Conservation (phyloP, 129 eudicot genomes). For the Saposhnikovia divaricata region DNA sequence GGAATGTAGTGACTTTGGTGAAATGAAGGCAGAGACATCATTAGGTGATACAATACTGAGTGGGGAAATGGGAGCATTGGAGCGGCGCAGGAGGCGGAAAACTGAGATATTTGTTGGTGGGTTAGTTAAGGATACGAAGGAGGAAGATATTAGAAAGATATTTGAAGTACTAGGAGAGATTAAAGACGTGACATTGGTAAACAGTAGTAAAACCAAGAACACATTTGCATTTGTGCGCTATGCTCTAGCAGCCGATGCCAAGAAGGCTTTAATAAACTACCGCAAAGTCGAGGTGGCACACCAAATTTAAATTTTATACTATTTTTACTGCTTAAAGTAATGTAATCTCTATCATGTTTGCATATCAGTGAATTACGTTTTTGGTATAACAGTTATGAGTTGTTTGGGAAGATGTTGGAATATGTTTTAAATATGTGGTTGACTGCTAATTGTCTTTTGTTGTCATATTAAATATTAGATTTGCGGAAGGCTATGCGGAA, state of each 20-base stretch:
- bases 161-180: constrained; percentile 45
- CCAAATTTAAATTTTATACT: background rate
- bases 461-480: constrained; percentile 35
- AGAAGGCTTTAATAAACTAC: constrained; percentile 39
- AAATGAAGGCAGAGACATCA: background rate
- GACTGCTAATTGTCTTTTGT: constrained; percentile 6
- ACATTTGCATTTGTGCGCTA: constrained; percentile 60
- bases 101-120: constrained; percentile 72
- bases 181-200: constrained; percentile 42
- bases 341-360: background rate
- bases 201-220: constrained; percentile 32
- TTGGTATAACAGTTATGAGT: background rate
- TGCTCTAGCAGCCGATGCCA: constrained; percentile 52
- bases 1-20: constrained; percentile 13
- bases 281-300: constrained; percentile 51
- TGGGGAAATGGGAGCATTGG: constrained; percentile 50
- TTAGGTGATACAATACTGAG: constrained; percentile 19
- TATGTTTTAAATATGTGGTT: background rate
- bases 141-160: constrained; percentile 58
- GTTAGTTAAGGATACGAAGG: constrained; percentile 46
- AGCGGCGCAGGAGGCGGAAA: constrained; percentile 44
- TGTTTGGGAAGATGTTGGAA: background rate
- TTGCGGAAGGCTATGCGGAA: constrained; percentile 50
- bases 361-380: background rate
- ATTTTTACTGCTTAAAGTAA: background rate